A percentile compares a stretch with the other conserved stretches of the same genome.
Conservation (phyloP, 768 basidiomycete genomes). For the Collybiopsis confluens region DNA sequence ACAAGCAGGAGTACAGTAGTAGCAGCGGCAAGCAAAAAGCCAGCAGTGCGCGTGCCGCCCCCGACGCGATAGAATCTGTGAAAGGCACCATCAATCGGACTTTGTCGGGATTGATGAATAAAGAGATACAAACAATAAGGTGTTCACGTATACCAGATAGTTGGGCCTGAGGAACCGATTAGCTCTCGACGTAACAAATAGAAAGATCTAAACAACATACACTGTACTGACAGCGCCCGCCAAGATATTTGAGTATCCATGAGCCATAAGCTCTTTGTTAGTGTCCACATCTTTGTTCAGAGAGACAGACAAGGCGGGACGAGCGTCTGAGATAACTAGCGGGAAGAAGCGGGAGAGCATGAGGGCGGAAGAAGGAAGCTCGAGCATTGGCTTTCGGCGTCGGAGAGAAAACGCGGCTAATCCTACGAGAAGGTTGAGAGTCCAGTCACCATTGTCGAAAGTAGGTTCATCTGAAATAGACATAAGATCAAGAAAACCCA, state of each 20-base stretch:
- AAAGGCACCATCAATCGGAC: too few relatives aligned
- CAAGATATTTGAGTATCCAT: conserved; percentile 87
- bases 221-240: conserved; percentile 81
- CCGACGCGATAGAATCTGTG: conserved; percentile 88
- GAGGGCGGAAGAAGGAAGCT: too few relatives aligned
- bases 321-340: too few relatives aligned
- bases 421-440: too few relatives aligned
- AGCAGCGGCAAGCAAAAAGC: conserved; percentile 77
- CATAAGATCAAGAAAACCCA: too few relatives aligned
- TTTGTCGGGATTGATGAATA: too few relatives aligned
- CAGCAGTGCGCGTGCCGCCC: conserved; percentile 78
- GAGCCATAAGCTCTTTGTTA: conserved; percentile 86
- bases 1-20: conserved; percentile 70
- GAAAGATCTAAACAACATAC: conserved; percentile 34
- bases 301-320: too few relatives aligned
- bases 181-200: not conserved
- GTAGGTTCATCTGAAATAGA: too few relatives aligned
- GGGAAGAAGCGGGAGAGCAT: too few relatives aligned
- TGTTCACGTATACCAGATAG: conserved; percentile 86
- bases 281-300: conserved; percentile 86
- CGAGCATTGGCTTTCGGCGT: too few relatives aligned
- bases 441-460: too few relatives aligned
- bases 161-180: conserved; percentile 50
- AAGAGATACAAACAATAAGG: conserved; percentile 57
- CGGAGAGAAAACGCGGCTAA: too few relatives aligned